Conservation (phyloP, 371 early-diverging fungal genomes). For the Umbelopsis sp. region DNA sequence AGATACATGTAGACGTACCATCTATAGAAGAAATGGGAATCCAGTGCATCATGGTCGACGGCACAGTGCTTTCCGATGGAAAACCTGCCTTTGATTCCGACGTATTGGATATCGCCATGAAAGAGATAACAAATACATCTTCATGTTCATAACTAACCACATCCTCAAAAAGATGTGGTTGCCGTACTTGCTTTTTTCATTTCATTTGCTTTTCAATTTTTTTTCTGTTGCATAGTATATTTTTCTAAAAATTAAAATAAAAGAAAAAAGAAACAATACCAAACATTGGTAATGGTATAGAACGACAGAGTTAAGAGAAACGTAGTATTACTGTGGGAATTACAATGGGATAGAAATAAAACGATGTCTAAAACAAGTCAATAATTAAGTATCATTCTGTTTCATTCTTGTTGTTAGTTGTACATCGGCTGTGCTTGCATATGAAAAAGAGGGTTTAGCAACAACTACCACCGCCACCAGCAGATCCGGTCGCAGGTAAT, state of each 20-base stretch:
- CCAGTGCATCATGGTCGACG: constrained; percentile 40
- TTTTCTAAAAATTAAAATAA: no score
- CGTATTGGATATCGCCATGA: constrained; percentile 26
- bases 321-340: constrained; percentile 12
- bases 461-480: constrained; percentile 46
- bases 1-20: constrained; percentile 53
- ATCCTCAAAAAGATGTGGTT: neutral
- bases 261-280: no score
- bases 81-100: constrained; percentile 31
- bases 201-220: neutral
- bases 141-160: neutral
- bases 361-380: neutral
- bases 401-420: neutral
- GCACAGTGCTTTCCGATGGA: constrained; percentile 20
- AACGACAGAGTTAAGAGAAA: neutral
- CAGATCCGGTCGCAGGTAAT: constrained; percentile 47
- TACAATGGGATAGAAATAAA: constrained; percentile 13
- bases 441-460: constrained; percentile 32
- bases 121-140: constrained; percentile 20
- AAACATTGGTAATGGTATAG: neutral
- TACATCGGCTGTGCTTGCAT: neutral
- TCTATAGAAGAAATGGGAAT: constrained; percentile 60
- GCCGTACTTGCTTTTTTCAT: neutral
- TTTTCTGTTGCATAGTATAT: constrained; percentile 10
- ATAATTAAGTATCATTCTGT: neutral